Conservation (phyloP, 768 basidiomycete genomes). For the Saitozyma podzolica region DNA sequence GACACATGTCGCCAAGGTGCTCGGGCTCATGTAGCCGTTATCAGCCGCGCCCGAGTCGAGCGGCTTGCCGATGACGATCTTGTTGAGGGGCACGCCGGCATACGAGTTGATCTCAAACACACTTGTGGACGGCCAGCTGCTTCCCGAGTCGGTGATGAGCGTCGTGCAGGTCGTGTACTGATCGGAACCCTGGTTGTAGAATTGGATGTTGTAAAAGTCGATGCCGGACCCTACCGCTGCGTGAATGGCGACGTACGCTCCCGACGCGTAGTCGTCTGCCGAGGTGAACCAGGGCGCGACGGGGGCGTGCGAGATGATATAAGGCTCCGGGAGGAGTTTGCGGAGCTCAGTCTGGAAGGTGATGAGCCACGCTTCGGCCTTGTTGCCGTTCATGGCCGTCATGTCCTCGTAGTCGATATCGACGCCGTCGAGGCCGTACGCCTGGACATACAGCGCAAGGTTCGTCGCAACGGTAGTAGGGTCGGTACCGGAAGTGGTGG, state of each 20-base stretch:
- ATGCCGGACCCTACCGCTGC: constrained; percentile 61
- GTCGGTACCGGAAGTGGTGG: constrained; percentile 64
- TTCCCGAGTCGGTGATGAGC: constrained; percentile 64
- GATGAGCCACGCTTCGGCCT: constrained; percentile 49
- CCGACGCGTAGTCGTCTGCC: constrained; percentile 45
- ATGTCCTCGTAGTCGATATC: constrained; percentile 68
- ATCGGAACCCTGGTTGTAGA: constrained; percentile 51
- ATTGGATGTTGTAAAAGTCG: constrained; percentile 61
- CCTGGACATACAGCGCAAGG: constrained; percentile 66
- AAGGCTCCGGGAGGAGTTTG: constrained; percentile 37
- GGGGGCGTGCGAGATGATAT: constrained; percentile 51
- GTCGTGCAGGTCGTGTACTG: constrained; percentile 40
- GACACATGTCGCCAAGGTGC: constrained; percentile 64
- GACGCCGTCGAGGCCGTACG: constrained; percentile 66
- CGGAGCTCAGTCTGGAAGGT: constrained; percentile 47
- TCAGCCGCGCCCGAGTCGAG: constrained; percentile 59
- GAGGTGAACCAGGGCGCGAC: constrained; percentile 52
- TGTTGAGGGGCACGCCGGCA: constrained; percentile 61
- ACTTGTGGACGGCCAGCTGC: constrained; percentile 64
- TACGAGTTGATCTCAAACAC: constrained; percentile 63
- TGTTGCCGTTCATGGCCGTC: constrained; percentile 44
- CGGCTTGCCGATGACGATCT: constrained; percentile 77
- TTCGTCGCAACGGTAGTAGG: constrained; percentile 64
- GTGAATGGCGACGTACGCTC: constrained; percentile 64
- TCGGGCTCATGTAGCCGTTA: constrained; percentile 63